Evolutionary conservation across 768 basidiomycete species (phyloP).

Genomic region (Suillus plorans): DNA sequence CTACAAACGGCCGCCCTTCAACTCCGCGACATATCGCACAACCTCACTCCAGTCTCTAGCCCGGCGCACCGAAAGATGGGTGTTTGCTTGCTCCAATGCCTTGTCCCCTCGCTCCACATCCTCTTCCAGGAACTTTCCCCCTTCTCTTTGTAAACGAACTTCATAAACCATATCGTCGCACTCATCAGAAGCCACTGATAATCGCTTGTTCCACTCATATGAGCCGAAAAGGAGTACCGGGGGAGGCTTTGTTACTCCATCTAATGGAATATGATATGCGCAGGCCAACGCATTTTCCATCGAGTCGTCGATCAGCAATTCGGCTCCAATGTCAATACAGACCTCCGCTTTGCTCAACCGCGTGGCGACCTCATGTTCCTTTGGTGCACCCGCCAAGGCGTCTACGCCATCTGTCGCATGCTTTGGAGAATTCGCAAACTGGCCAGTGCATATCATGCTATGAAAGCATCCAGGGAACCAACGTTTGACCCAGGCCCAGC

Average conservation of each 20-base stretch:
- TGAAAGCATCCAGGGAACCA: constrained; percentile 67
- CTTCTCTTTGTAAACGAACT: constrained; percentile 44
- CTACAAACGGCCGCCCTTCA: constrained; percentile 1
- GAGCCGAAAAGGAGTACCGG: constrained; percentile 72
- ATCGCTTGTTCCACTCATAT: constrained; percentile 73
- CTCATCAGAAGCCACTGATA: constrained; percentile 45
- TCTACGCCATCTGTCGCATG: constrained; percentile 13
- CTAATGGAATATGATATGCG: constrained; percentile 30
- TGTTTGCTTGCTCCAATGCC: constrained; percentile 43
- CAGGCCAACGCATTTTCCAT: constrained; percentile 73
- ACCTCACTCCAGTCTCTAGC: constrained; percentile 63
- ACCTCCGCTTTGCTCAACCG: constrained; percentile 75
- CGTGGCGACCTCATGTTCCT: constrained; percentile 44
- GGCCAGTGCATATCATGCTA: constrained; percentile 69
- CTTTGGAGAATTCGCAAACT: constrained; percentile 58
- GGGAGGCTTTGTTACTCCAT: constrained; percentile 30
- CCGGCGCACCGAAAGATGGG: constrained; percentile 44
- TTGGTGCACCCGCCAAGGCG: background rate
- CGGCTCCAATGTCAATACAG: constrained; percentile 60
- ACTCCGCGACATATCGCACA: constrained; percentile 21
- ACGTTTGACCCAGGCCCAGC: constrained; percentile 64
- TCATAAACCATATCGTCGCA: constrained; percentile 56
- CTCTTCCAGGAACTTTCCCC: constrained; percentile 57
- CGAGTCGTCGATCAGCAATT: constrained; percentile 77
- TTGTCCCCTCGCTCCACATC: constrained; percentile 33